Evolutionary conservation across 176 grass and related monocot genomes (phyloP).

Genomic region (Avena sativa): DNA sequence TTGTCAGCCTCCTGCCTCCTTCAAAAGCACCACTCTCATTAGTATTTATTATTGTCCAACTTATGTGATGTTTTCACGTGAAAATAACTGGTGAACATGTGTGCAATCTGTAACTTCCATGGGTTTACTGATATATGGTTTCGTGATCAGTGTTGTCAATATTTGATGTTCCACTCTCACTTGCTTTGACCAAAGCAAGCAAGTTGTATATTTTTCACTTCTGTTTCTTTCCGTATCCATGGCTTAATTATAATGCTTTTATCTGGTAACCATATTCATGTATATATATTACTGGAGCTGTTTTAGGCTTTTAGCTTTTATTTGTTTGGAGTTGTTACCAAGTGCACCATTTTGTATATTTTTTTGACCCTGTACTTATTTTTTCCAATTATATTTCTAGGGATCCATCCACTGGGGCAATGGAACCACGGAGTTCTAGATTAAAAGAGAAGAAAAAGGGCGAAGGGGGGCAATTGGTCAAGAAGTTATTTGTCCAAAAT

Average conservation of each 20-base stretch:
- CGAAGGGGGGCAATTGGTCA: conserved; percentile 83
- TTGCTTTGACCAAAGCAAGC: not conserved
- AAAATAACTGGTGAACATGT: conserved; percentile 7
- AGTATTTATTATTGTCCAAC: not conserved
- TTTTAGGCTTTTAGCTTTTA: conserved; percentile 3
- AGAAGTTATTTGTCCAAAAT: conserved; percentile 84
- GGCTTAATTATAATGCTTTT: not conserved
- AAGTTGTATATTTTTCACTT: not conserved
- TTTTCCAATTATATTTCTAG: conserved; percentile 52
- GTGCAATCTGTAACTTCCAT: conserved; percentile 4
- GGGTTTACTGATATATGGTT: conserved; percentile 11
- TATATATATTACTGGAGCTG: conserved; percentile 18
- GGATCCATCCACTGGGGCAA: conserved; percentile 58
- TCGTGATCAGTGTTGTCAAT: conserved; percentile 10
- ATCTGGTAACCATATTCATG: conserved; percentile 5
- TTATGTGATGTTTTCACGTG: conserved; percentile 25
- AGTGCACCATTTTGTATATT: not conserved
- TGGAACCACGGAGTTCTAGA: conserved; percentile 86
- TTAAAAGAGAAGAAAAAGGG: conserved; percentile 93
- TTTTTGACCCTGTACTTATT: conserved; percentile 34
- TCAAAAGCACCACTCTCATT: not conserved
- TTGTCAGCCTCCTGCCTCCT: not conserved
- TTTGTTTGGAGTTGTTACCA: conserved; percentile 21
- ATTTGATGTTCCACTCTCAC: conserved; percentile 1
- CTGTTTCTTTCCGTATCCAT: conserved; percentile 15